Conservation (phyloP, 2,329 filamentous ascomycete genomes). For the Arthrobotrys sinensis region DNA sequence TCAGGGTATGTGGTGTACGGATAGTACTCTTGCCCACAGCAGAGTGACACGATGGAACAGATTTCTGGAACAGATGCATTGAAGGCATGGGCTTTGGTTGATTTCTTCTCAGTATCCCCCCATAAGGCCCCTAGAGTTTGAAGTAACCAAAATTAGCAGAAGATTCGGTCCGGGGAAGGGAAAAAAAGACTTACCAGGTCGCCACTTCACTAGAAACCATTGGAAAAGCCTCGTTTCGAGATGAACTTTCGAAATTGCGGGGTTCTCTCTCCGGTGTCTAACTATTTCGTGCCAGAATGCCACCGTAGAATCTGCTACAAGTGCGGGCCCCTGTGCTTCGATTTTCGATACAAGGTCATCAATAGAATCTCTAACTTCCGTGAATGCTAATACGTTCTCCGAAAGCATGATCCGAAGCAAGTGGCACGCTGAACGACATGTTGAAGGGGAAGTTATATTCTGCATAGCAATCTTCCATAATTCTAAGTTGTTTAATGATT, state of each 20-base stretch:
- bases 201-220: constrained; percentile 88
- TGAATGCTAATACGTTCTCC: constrained; percentile 77
- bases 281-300: constrained; percentile 80
- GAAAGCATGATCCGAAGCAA: constrained; percentile 79
- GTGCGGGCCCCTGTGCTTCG: constrained; percentile 84
- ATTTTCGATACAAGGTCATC: constrained; percentile 81
- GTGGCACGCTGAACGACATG: constrained; percentile 83
- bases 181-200: constrained; percentile 75
- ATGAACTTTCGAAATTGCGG: constrained; percentile 71
- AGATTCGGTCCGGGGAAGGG: constrained; percentile 54
- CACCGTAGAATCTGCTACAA: constrained; percentile 84
- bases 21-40: constrained; percentile 77
- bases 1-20: constrained; percentile 75
- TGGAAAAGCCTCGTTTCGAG: constrained; percentile 74
- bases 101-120: constrained; percentile 6
- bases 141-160: not conserved
- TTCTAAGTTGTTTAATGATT: constrained; percentile 76
- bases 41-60: constrained; percentile 77
- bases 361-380: constrained; percentile 78
- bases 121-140: constrained; percentile 63
- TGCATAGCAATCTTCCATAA: constrained; percentile 82
- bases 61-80: constrained; percentile 76
- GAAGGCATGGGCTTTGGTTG: too few species aligned
- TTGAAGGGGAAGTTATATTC: constrained; percentile 78
- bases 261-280: constrained; percentile 72